Percentiles rank a stretch among this genome's conserved stretches.
Conservation (phyloP, 2,329 filamentous ascomycete genomes). For the Pseudopithomyces maydicus region DNA sequence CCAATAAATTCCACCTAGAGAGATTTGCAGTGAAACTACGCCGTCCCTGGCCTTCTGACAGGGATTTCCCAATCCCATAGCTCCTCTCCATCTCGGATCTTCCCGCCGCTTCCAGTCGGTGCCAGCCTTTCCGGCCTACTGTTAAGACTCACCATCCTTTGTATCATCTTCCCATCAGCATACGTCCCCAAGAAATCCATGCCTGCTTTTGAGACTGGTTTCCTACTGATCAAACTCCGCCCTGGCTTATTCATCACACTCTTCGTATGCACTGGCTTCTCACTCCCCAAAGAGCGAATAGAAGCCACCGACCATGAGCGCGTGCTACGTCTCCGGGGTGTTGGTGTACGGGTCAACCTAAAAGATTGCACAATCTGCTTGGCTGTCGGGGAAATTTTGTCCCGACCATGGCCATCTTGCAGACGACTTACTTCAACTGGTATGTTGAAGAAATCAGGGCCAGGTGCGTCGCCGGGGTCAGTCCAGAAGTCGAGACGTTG, state of each 20-base stretch:
- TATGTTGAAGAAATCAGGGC: not conserved
- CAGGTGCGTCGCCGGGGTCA: not conserved
- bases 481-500: not conserved
- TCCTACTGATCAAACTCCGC: not conserved
- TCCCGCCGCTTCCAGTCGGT: not conserved
- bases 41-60: not conserved
- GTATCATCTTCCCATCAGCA: not conserved
- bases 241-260: not conserved
- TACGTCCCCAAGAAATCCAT: not conserved
- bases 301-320: slow-evolving; percentile 2
- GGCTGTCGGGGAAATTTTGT: not conserved
- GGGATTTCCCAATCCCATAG: not conserved
- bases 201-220: not conserved
- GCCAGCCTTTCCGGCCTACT: not conserved
- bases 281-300: not conserved
- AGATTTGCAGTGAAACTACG: not conserved
- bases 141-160: not conserved
- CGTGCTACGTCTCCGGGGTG: not conserved
- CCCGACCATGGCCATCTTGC: not conserved
- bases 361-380: slow-evolving; percentile 4
- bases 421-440: not conserved
- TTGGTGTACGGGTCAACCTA: not conserved
- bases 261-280: not conserved
- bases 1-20: not conserved
- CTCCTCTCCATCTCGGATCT: not conserved